Evolutionary conservation across 1,284 basidiomycete genomes (phyloP), one percentile per base, ranked within the genome.

Genomic region (Heterobasidion annosum): DNA sequence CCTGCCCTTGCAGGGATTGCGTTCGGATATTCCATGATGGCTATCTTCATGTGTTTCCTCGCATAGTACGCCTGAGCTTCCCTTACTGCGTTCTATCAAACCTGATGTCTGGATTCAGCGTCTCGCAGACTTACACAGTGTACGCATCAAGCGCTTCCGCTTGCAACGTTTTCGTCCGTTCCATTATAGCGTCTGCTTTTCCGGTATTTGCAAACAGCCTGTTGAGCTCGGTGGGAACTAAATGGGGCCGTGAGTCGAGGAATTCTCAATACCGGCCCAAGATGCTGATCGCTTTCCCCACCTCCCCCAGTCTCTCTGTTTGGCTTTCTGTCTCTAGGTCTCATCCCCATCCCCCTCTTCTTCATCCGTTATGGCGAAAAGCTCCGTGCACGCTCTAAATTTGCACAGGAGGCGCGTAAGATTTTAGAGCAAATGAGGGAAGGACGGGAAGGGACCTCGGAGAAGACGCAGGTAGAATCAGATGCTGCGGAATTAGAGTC

Each of bases 61-160:
- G 55, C 54, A 46, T 61, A 53, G 62, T 63, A 50, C 33, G 62
- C 54, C 25, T 25, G 3, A 4, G 25, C 4, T 25, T 25, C 25
- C 3, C 25, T 50, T 42, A 12, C 47, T 15, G 35, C 8, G 16
- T 6, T 32, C 13, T n/a, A 10, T 16, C 5, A n/a, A 44, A 3
- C 51, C 37, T 53, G 40, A 40, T 16, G 44, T 40, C 34, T 13
- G 1, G 2, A 8, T 25, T 7, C 34, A 67, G 64, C 48, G 56
- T 62, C 1, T 53, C 64, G 5, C 61, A 61, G 18, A 62, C 57
- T 5, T 67, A 60, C 57, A 59, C 51, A 0, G 57, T 67, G 7
- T 66, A 65, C 51, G 61, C 64, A 12, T 63, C 65, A 2, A 68
- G 65, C 54, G 60, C 65, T 3, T 50, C 46, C 8, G 64, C 65